Evolutionary conservation across 2,329 filamentous ascomycete species (phyloP).

Genomic region (Cladophialophora bantiana): DNA sequence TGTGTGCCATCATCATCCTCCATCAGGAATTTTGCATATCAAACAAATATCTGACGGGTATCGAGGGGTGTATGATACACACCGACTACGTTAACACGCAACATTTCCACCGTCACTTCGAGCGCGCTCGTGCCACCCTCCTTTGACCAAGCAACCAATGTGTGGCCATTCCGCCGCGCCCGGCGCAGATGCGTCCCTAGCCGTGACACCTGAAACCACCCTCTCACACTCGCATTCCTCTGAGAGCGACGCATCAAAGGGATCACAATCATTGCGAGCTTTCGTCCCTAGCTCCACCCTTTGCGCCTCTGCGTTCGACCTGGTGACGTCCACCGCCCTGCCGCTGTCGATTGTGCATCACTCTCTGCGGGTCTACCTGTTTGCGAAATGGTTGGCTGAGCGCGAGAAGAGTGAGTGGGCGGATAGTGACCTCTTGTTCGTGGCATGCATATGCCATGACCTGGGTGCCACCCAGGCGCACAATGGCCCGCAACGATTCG

Average conservation of each 20-base stretch:
- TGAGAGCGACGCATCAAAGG: slow-evolving; percentile 10
- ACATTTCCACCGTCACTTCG: slow-evolving; percentile 9
- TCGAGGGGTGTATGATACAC: slow-evolving; percentile 12
- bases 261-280: slow-evolving; percentile 13
- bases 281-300: slow-evolving; percentile 25
- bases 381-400: slow-evolving; percentile 39
- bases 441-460: slow-evolving; percentile 48
- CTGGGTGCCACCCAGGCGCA: slow-evolving; percentile 43
- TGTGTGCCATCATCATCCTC: slow-evolving; percentile 1
- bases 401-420: slow-evolving; percentile 35
- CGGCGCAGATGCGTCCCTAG: slow-evolving; percentile 13
- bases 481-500: slow-evolving; percentile 51
- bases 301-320: slow-evolving; percentile 28
- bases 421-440: slow-evolving; percentile 40
- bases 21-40: slow-evolving; percentile 12
- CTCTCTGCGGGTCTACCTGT: slow-evolving; percentile 41
- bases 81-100: slow-evolving; percentile 13
- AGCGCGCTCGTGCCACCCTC: slow-evolving; percentile 13
- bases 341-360: slow-evolving; percentile 42
- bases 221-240: slow-evolving; percentile 21
- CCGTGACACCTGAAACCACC: slow-evolving; percentile 34
- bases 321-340: slow-evolving; percentile 35
- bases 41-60: slow-evolving; percentile 12
- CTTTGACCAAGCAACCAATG: slow-evolving; percentile 56
- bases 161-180: slow-evolving; percentile 74